Conservation (phyloP, 768 basidiomycete species). For the Ramaria sp. region DNA sequence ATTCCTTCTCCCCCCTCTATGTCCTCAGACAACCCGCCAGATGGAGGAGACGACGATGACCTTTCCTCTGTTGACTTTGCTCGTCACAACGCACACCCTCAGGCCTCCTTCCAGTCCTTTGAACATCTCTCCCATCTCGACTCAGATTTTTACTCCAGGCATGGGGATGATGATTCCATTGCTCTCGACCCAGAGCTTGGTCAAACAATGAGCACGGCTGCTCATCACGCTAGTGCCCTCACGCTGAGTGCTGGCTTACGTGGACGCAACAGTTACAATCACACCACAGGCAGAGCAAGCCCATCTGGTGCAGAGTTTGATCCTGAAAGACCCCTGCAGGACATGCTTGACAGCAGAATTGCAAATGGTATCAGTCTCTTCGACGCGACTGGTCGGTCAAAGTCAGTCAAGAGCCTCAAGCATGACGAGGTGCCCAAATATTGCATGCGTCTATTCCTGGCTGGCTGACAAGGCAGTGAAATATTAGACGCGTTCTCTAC, state of each 20-base stretch:
- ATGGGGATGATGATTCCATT: slow-evolving; percentile 49
- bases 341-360: slow-evolving; percentile 56
- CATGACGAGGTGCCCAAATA: slow-evolving; percentile 5
- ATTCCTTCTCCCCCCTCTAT: slow-evolving; percentile 66
- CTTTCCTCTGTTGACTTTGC: slow-evolving; percentile 49
- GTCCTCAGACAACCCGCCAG: slow-evolving; percentile 30
- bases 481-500: not conserved
- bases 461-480: not conserved
- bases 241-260: slow-evolving; percentile 79
- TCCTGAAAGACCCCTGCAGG: slow-evolving; percentile 67
- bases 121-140: slow-evolving; percentile 46
- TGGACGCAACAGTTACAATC: slow-evolving; percentile 29
- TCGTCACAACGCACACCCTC: slow-evolving; percentile 53
- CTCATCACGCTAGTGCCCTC: slow-evolving; percentile 82
- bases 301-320: slow-evolving; percentile 75
- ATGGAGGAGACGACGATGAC: slow-evolving; percentile 10
- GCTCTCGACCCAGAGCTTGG: slow-evolving; percentile 49
- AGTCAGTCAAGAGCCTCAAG: slow-evolving; percentile 30
- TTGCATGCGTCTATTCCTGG: slow-evolving; percentile 3
- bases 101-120: slow-evolving; percentile 50
- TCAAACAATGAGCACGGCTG: slow-evolving; percentile 70
- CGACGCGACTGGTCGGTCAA: slow-evolving; percentile 42
- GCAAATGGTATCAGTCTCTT: slow-evolving; percentile 43
- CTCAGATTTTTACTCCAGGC: slow-evolving; percentile 37
- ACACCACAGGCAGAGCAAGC: slow-evolving; percentile 35